Conservation (phyloP, 1,284 basidiomycete genomes). For the Sporisorium graminicola region DNA sequence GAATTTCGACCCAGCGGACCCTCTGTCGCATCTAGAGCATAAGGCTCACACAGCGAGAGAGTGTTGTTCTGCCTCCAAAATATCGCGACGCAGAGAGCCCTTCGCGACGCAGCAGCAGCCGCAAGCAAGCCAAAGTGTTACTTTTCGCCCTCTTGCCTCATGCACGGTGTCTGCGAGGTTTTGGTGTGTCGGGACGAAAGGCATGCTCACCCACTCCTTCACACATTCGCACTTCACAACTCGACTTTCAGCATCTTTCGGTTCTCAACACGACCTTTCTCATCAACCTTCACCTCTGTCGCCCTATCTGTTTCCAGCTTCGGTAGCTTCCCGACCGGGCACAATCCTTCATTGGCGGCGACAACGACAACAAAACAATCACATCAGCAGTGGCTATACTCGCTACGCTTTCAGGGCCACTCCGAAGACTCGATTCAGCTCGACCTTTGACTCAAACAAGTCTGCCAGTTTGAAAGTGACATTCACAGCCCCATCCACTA, state of each 20-base stretch:
- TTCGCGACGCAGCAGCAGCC: slow-evolving; percentile 4
- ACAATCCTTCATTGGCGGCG: background rate
- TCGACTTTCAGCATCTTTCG: background rate
- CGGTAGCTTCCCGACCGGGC: slow-evolving; percentile 5
- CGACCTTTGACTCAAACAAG: background rate
- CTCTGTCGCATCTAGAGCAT: background rate
- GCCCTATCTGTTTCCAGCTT: background rate
- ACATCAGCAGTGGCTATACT: background rate
- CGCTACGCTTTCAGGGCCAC: background rate
- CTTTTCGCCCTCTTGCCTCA: slow-evolving; percentile 3
- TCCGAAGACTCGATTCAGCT: background rate
- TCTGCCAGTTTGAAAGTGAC: background rate
- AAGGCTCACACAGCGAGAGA: background rate
- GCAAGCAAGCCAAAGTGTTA: slow-evolving; percentile 7
- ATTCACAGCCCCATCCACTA: slow-evolving; percentile 5
- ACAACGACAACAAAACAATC: background rate
- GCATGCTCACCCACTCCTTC: background rate
- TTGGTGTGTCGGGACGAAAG: background rate
- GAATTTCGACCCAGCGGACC: slow-evolving; percentile 12
- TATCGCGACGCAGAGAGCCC: background rate
- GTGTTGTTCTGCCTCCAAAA: slow-evolving; percentile 5
- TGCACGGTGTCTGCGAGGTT: background rate
- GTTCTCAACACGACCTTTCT: background rate
- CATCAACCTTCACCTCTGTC: background rate
- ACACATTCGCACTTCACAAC: no score